phyloP scores from a whole-genome alignment of 208 protist species.

The Leishmania turanica region DNA sequence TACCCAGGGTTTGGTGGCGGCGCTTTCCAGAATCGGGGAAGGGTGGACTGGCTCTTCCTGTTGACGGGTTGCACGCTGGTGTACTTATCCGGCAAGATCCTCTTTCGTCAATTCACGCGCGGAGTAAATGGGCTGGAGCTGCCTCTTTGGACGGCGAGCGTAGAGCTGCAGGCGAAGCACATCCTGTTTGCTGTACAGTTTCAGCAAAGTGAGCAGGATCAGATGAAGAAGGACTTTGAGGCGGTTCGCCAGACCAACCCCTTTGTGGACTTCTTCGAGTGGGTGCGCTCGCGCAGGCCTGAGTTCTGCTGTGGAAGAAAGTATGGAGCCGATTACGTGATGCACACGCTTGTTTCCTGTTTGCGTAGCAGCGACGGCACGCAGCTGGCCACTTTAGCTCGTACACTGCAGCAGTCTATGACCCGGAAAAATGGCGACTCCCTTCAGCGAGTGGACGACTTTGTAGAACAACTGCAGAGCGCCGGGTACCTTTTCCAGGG shows the following conservation, averaged over 20 bases:
- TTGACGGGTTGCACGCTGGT: slow-evolving; percentile 58
- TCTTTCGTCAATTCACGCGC: slow-evolving; percentile 46
- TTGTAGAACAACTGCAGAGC: slow-evolving; percentile 50
- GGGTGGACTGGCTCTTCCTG: slow-evolving; percentile 69
- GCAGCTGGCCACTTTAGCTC: slow-evolving; percentile 40
- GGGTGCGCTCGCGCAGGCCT: slow-evolving; percentile 38
- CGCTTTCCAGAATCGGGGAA: slow-evolving; percentile 9
- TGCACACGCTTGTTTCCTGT: slow-evolving; percentile 33
- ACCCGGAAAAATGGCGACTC: slow-evolving; percentile 26
- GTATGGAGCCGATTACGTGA: slow-evolving; percentile 42
- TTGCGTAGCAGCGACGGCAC: slow-evolving; percentile 41
- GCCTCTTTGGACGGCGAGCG: slow-evolving; percentile 61
- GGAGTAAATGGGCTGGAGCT: slow-evolving; percentile 49
- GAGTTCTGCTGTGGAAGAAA: slow-evolving; percentile 66
- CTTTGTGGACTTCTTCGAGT: slow-evolving; percentile 71
- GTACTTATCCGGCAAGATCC: slow-evolving; percentile 59
- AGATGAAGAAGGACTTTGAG: slow-evolving; percentile 56
- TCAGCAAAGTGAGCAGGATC: slow-evolving; percentile 42
- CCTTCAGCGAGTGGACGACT: slow-evolving; percentile 56
- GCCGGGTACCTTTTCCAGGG: slow-evolving; percentile 12
- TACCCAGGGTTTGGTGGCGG: slow-evolving; percentile 2
- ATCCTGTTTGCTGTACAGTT: slow-evolving; percentile 76
- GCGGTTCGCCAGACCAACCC: slow-evolving; percentile 48
- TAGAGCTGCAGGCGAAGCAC: slow-evolving; percentile 64
- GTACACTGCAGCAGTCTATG: slow-evolving; percentile 46